phyloP scores from a whole-genome alignment of 2,329 filamentous ascomycete species.

The Xylaria polymorpha region DNA sequence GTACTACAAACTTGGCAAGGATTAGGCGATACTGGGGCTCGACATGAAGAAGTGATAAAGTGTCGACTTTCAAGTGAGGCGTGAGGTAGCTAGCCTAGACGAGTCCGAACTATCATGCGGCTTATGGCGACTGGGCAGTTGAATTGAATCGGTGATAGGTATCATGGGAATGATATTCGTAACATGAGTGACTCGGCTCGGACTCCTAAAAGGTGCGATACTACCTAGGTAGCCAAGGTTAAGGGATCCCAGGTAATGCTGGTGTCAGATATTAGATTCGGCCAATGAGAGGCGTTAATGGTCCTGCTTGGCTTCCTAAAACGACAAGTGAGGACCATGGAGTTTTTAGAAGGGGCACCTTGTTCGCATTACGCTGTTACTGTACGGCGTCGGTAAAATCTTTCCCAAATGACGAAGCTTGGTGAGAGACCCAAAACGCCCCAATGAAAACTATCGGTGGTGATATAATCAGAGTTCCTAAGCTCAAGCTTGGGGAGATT shows the following conservation, averaged over 20 bases:
- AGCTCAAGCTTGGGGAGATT: constrained; percentile 7
- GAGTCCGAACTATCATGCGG: neutral
- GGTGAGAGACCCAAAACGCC: neutral
- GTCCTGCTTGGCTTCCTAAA: constrained; percentile 24
- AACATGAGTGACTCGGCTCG: constrained; percentile 8
- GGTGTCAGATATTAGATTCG: neutral
- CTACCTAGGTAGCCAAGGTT: neutral
- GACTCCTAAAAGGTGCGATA: constrained; percentile 1
- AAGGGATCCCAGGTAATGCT: constrained; percentile 1
- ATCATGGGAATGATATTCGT: constrained; percentile 1
- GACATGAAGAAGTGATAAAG: neutral
- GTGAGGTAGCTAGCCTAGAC: neutral
- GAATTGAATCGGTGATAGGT: neutral
- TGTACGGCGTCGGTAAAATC: neutral
- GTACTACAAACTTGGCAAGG: neutral
- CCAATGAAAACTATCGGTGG: neutral
- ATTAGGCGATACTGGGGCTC: constrained; percentile 2
- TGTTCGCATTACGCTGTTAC: neutral
- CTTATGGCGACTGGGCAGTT: neutral
- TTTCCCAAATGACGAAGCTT: neutral
- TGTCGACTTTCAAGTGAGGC: neutral
- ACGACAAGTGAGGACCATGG: constrained; percentile 6
- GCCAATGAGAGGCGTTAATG: constrained; percentile 20
- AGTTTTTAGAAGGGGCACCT: neutral
- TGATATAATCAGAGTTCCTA: neutral